Evolutionary conservation across 2,329 filamentous ascomycete genomes (phyloP).

Genomic region (Alternaria conjuncta): DNA sequence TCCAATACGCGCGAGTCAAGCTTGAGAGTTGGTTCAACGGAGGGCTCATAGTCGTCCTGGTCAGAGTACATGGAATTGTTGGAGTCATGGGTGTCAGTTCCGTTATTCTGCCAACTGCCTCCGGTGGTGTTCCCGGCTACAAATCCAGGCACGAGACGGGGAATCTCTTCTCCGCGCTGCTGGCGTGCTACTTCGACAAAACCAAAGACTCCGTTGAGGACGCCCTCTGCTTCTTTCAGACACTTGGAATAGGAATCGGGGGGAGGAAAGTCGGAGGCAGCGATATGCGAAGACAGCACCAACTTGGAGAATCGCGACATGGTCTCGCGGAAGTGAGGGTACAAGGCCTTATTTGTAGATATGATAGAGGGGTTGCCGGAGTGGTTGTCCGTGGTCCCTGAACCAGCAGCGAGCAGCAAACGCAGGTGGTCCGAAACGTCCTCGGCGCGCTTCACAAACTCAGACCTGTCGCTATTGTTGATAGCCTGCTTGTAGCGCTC

Average conservation of each 20-base stretch:
- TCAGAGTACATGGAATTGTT: conserved; percentile 74
- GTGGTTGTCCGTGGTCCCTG: conserved; percentile 97
- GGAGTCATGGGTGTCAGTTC: conserved; percentile 69
- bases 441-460: conserved; percentile 93
- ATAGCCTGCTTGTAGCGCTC: conserved; percentile 92
- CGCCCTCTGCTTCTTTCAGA: conserved; percentile 94
- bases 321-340: conserved; percentile 97
- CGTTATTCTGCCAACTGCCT: conserved; percentile 83
- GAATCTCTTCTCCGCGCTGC: conserved; percentile 91
- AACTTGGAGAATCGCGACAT: conserved; percentile 99
- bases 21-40: conserved; percentile 72
- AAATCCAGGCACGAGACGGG: conserved; percentile 91
- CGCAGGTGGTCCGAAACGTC: conserved; percentile 97
- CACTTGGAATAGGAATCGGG: conserved; percentile 95
- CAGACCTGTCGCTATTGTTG: conserved; percentile 78
- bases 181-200: conserved; percentile 95
- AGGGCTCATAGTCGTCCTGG: conserved; percentile 79
- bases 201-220: conserved; percentile 90
- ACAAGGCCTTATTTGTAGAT: conserved; percentile 94
- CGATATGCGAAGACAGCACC: conserved; percentile 96
- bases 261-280: conserved; percentile 92
- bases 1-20: conserved; percentile 82
- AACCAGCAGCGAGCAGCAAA: conserved; percentile 90
- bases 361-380: conserved; percentile 99
- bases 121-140: conserved; percentile 83